Percentiles rank a stretch among this genome's conserved stretches.
Conservation (phyloP, 2,329 filamentous ascomycete species). For the Curvularia spicifera region DNA sequence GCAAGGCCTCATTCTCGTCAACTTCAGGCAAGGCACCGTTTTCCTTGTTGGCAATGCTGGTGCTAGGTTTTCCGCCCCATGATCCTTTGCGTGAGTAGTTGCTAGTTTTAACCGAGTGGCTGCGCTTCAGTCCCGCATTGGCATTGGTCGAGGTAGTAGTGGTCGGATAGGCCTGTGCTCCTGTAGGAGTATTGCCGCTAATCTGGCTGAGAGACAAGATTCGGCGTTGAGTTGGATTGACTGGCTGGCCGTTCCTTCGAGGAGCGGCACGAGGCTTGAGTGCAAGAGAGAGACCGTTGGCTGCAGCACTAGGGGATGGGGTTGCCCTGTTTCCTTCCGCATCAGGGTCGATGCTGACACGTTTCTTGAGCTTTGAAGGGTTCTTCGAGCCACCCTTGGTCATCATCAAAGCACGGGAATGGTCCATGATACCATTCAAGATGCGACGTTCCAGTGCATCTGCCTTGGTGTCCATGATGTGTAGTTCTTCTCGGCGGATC, state of each 20-base stretch:
- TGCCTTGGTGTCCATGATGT: constrained; percentile 87
- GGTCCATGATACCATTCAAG: constrained; percentile 93
- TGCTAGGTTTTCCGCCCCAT: constrained; percentile 45
- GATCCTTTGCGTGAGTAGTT: constrained; percentile 45
- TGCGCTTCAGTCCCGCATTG: constrained; percentile 61
- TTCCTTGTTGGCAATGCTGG: constrained; percentile 53
- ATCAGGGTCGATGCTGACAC: constrained; percentile 39
- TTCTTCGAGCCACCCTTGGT: constrained; percentile 61
- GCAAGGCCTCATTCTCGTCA: constrained; percentile 44
- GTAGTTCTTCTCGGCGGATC: constrained; percentile 87
- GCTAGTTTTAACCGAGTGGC: constrained; percentile 50
- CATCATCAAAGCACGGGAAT: constrained; percentile 89
- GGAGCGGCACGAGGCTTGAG: constrained; percentile 57
- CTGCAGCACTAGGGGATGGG: constrained; percentile 44
- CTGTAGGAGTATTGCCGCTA: constrained; percentile 70
- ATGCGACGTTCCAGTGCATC: constrained; percentile 91
- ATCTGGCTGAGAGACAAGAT: constrained; percentile 94
- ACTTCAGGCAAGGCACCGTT: constrained; percentile 56
- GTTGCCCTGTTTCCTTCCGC: constrained; percentile 46
- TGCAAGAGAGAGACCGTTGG: constrained; percentile 52
- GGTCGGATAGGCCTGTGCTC: constrained; percentile 48
- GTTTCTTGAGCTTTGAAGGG: constrained; percentile 45
- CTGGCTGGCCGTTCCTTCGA: constrained; percentile 49
- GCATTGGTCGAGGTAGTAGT: constrained; percentile 40
- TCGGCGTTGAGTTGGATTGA: constrained; percentile 62